phyloP scores from a whole-genome alignment of 306 rosid genomes.

The Trifolium dubium region DNA sequence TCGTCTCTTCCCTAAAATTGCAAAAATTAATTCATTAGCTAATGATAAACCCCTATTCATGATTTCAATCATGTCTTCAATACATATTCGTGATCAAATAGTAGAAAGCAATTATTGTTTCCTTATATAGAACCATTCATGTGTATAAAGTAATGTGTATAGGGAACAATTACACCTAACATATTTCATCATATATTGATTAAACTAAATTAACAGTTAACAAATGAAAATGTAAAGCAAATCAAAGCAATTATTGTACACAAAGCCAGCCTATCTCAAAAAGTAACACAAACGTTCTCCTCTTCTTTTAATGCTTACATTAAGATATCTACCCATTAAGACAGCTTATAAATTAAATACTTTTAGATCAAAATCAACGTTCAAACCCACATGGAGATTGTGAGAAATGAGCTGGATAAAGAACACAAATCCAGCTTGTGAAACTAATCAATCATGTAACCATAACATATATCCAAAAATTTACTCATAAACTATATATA shows the following conservation, averaged over 20 bases:
- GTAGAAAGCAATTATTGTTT: conserved; percentile 31
- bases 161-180: conserved; percentile 54
- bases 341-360: conserved; percentile 45
- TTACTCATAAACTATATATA: background rate
- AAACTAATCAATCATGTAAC: conserved; percentile 19
- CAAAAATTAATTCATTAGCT: too few relatives aligned
- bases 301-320: conserved; percentile 15
- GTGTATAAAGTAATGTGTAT: conserved; percentile 36
- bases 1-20: too few relatives aligned
- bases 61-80: too few relatives aligned
- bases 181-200: conserved; percentile 37
- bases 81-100: too few relatives aligned
- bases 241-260: conserved; percentile 54
- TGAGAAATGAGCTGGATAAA: conserved; percentile 55
- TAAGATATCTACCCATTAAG: conserved; percentile 42
- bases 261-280: conserved; percentile 48
- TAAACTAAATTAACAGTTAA: conserved; percentile 3
- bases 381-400: conserved; percentile 52
- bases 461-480: conserved; percentile 9
- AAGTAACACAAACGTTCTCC: conserved; percentile 40
- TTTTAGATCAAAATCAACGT: conserved; percentile 43
- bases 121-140: conserved; percentile 46
- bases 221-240: conserved; percentile 44
- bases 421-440: conserved; percentile 36
- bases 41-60: too few relatives aligned